Base-by-base conservation (phyloP, 1,284 basidiomycete genomes). In the Porogramme epimiltina region DNA sequence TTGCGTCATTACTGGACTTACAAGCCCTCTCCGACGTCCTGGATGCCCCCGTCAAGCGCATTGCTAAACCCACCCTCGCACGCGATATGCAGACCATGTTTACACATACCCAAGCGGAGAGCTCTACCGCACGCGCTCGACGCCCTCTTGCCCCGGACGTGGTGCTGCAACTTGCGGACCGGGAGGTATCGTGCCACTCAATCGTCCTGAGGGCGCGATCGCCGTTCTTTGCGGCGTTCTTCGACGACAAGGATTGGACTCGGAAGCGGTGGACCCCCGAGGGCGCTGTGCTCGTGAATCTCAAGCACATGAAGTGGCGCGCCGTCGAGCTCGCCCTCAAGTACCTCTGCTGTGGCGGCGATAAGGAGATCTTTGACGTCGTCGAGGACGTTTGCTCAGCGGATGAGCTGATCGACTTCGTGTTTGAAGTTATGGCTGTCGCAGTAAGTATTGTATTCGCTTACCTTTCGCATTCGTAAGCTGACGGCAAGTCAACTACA, bases 161-260 rank as follows among this genome's bases (percentile, higher is more conserved):
- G 3, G 71, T 90, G n/a, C 70, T 99, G 10, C 73, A 82, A 23
- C 74, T 98, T 2, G 77, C 78, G 0, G 94, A 98, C 62, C 74
- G 77, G 43, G 75, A 82, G 4, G 79, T 98, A 0, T 72, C 70
- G 23, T 83, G 81, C 8, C 89, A 97, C 66, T 93, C 94, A 0
- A 68, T 78, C 10, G 69, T 98, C 16, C 76, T 99, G 18, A 80
- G 93, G 2, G 84, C 92, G 0, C 82, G 96, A 2, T 95, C 90
- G 39, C 81, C 85, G 1, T 91, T 98, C 66, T 98, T 98, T 65
- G 75, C 84, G 5, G 82, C 83, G n/a, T 88, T 99, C 68, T 94
- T 96, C 66, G 85, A 85, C 44, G 86, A 94, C 61, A 75, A 78
- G 22, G 91, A 86, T 37, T 98, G 96, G 94, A 91, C 91, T 3